These are phyloP conservation scores for Mimosa bimucronata DNA, from an alignment of 306 rosid genomes.

Conservation along the genomic window DNA sequence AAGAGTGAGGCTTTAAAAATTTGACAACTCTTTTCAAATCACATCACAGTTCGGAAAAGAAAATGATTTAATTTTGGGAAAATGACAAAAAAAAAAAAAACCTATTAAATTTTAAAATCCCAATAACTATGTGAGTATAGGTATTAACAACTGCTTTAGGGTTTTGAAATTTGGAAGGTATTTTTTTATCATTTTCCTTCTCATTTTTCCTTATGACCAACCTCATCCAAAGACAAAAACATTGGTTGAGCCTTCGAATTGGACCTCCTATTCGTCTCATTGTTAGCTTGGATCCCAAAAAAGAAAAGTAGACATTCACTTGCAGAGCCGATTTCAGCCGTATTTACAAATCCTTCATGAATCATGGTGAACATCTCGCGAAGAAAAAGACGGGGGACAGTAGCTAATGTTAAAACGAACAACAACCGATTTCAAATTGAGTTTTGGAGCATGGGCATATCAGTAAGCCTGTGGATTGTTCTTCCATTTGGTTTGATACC, in stretches of 20 bases:
- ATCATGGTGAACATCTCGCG: background rate
- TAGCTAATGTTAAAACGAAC: background rate
- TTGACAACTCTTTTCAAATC: slow-evolving; percentile 9
- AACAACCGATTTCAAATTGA: background rate
- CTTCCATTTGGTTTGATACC: too few relatives aligned
- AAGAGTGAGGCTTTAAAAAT: background rate
- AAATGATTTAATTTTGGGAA: too few relatives aligned
- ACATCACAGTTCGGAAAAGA: background rate
- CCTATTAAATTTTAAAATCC: too few relatives aligned
- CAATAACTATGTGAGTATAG: too few relatives aligned
- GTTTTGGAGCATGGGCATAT: too few relatives aligned
- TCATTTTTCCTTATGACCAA: background rate
- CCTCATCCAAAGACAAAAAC: slow-evolving; percentile 14
- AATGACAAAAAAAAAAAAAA: too few relatives aligned
- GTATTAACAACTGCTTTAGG: too few relatives aligned
- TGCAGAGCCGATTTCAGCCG: background rate
- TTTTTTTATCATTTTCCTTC: too few relatives aligned
- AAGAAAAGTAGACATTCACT: background rate
- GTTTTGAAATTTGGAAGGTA: too few relatives aligned
- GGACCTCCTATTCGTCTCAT: too few relatives aligned
- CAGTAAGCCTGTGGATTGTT: too few relatives aligned
- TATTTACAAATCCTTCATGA: background rate
- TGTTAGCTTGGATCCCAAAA: too few relatives aligned
- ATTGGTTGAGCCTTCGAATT: background rate
- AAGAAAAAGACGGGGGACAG: background rate